These are phyloP conservation scores for Dissophora ornata DNA, from an alignment of 192 early-diverging fungal genomes.

Conservation along the genomic window DNA sequence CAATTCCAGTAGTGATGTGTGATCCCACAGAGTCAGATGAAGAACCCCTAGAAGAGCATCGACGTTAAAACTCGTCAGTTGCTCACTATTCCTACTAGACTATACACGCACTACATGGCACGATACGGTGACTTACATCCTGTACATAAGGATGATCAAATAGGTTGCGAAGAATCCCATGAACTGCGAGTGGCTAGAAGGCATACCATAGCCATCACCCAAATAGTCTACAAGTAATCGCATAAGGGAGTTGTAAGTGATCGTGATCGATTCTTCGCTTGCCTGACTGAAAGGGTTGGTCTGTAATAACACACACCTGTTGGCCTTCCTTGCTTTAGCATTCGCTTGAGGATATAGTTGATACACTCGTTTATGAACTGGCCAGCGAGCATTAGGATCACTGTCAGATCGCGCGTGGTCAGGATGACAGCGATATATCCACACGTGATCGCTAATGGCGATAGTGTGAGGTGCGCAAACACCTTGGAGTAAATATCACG, in stretches of 20 bases:
- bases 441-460: slow-evolving; percentile 76
- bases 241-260: slow-evolving; percentile 5
- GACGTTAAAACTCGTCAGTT: not conserved
- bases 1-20: slow-evolving; percentile 19
- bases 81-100: too few species aligned
- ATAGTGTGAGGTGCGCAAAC: slow-evolving; percentile 74
- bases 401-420: slow-evolving; percentile 69
- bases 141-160: slow-evolving; percentile 62
- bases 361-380: slow-evolving; percentile 77
- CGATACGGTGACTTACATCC: slow-evolving; percentile 41
- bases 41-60: slow-evolving; percentile 1
- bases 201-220: slow-evolving; percentile 88
- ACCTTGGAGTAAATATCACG: slow-evolving; percentile 68
- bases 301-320: slow-evolving; percentile 54
- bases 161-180: slow-evolving; percentile 80
- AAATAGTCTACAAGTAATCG: slow-evolving; percentile 61
- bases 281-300: not conserved
- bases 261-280: not conserved
- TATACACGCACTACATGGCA: not conserved
- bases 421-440: slow-evolving; percentile 75
- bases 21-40: slow-evolving; percentile 21
- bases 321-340: slow-evolving; percentile 72
- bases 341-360: slow-evolving; percentile 71
- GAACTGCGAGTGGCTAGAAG: slow-evolving; percentile 85
- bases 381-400: slow-evolving; percentile 71